Base-by-base conservation (phyloP, 2,329 filamentous ascomycete genomes). In the Cladosporium phlei region DNA sequence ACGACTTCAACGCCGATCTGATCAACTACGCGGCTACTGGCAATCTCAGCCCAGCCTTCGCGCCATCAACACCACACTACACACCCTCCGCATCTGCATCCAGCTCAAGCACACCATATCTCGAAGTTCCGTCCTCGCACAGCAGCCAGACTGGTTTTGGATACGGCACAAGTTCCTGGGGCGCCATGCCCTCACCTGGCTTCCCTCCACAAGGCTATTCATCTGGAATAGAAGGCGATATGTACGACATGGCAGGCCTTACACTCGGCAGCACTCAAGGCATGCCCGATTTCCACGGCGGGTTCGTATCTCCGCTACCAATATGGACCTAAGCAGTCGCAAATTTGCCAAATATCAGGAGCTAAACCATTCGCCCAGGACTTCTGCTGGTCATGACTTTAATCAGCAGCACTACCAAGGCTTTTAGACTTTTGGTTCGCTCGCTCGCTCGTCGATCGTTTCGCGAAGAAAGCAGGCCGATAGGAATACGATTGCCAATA, bases 31-130 rank as follows among this genome's bases (percentile, higher is more conserved):
- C 32, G 3, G 19, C 42, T 5, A 57, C 59, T 30, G 67, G 60
- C 22, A 74, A 70, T 50, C 61, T 73, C 6, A 73, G 70, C 52
- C 72, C 72, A n/a, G 72, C 72, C 0, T 75, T 75, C 56, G 69
- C 70, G 5, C 71, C 72, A 6, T 70, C 71, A 8, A 66, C 69
- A 17, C 61, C 72, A 19, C 68, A 71, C 47, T 54, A 64, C 38
- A 63, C 68, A 16, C 48, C 58, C 34, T 52, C 55, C 20, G 47
- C 47, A 4, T 42, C 48, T 30, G 42, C 47, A 24, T 56, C 56
- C 5, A 30, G 52, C 16, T 58, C 55, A 51, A 65, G 56, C 32
- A 54, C 55, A 17, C 56, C 60, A 49, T 75, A 69, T 47, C 66
- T 75, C 38, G 70, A 73, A 49, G 67, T 75, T 5, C 71, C 72